phyloP scores from a whole-genome alignment of 805 yeast genomes.

The Cyberlindnera samutprakarnensis region DNA sequence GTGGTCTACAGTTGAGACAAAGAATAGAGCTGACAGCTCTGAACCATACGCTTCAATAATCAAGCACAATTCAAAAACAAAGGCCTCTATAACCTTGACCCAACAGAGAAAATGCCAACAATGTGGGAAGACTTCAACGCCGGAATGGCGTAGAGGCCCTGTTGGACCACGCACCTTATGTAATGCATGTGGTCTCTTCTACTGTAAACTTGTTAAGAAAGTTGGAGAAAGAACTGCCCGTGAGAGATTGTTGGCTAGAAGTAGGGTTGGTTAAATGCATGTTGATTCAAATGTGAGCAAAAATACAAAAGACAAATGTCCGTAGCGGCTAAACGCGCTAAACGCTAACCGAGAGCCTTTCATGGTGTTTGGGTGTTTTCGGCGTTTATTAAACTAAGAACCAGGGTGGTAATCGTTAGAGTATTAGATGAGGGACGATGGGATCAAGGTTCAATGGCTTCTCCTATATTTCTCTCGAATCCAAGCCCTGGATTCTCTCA shows the following conservation, averaged over 20 bases:
- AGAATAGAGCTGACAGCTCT: constrained; percentile 1
- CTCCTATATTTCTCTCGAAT: constrained; percentile 15
- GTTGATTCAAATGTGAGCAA: too few relatives aligned
- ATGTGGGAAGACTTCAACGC: constrained; percentile 9
- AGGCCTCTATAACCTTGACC: neutral
- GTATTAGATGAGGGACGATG: too few relatives aligned
- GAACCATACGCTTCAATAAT: neutral
- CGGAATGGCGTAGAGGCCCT: constrained; percentile 17
- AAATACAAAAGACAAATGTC: too few relatives aligned
- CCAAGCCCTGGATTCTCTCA: constrained; percentile 12
- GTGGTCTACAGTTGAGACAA: neutral
- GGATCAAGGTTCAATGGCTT: too few relatives aligned
- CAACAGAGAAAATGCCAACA: neutral
- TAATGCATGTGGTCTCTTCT: constrained; percentile 16
- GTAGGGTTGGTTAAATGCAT: too few relatives aligned
- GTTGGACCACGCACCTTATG: constrained; percentile 13
- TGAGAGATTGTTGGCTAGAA: neutral
- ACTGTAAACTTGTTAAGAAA: constrained; percentile 9
- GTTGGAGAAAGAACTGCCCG: constrained; percentile 2
- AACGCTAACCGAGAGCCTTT: too few relatives aligned
- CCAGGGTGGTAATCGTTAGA: neutral
- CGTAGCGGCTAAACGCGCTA: too few relatives aligned
- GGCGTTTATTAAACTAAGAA: neutral
- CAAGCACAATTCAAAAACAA: neutral
- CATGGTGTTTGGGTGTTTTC: too few relatives aligned